These are phyloP conservation scores for Cyberlindnera bimundalis DNA, from an alignment of 805 yeast species.

Conservation along the genomic window DNA sequence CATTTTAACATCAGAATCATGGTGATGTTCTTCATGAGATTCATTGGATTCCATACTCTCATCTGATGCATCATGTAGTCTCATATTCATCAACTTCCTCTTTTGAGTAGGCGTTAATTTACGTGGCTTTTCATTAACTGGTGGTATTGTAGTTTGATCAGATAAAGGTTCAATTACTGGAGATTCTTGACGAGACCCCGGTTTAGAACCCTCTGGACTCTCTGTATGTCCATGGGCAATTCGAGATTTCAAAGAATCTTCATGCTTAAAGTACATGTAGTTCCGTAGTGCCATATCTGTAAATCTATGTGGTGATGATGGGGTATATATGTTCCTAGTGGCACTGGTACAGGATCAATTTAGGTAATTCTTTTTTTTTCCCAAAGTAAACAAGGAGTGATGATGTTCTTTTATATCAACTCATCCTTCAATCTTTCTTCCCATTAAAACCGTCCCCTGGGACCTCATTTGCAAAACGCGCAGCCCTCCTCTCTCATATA, in stretches of 20 bases:
- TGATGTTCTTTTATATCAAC: too few relatives aligned
- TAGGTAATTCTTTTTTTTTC: too few relatives aligned
- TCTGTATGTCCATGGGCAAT: conserved; percentile 31
- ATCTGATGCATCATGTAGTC: conserved; percentile 3
- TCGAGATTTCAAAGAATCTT: conserved; percentile 32
- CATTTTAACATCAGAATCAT: background rate
- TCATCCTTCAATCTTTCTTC: too few relatives aligned
- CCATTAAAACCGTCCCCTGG: too few relatives aligned
- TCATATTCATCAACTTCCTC: conserved; percentile 19
- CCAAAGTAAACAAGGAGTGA: too few relatives aligned
- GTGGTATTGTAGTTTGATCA: background rate
- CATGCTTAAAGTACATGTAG: conserved; percentile 41
- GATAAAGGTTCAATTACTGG: too few relatives aligned
- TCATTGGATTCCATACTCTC: background rate
- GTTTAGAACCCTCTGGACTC: conserved; percentile 1
- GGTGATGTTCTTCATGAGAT: background rate
- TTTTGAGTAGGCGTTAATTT: conserved; percentile 29
- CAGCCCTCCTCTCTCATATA: too few relatives aligned
- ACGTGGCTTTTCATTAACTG: conserved; percentile 12
- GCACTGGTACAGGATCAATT: too few relatives aligned
- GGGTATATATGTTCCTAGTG: too few relatives aligned
- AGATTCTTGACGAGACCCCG: too few relatives aligned
- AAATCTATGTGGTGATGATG: too few relatives aligned
- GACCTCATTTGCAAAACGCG: too few relatives aligned
- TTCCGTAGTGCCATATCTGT: conserved; percentile 41